A percentile compares a stretch with the other conserved stretches of the same genome.
Conservation (phyloP, 768 basidiomycete genomes). For the Kockovaella imperatae region DNA sequence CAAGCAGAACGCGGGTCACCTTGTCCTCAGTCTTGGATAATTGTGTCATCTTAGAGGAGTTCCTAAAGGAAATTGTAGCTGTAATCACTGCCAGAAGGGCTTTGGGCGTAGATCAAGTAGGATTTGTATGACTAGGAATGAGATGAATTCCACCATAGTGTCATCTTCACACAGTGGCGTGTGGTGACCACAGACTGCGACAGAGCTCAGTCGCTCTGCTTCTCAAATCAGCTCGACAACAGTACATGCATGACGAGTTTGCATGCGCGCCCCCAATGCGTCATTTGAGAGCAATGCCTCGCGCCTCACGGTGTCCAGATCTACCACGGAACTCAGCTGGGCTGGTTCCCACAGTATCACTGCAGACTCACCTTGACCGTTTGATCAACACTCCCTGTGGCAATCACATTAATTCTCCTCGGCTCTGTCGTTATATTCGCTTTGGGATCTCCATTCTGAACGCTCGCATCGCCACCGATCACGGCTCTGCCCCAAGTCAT, state of each 20-base stretch:
- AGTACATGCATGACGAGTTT: too few species aligned
- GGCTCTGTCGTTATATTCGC: constrained; percentile 20
- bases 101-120: constrained; percentile 34
- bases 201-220: too few species aligned
- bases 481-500: constrained; percentile 66
- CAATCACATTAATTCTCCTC: constrained; percentile 49
- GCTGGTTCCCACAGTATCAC: too few species aligned
- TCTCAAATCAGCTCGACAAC: too few species aligned
- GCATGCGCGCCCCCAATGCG: too few species aligned
- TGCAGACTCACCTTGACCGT: constrained; percentile 45
- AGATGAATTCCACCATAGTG: too few species aligned
- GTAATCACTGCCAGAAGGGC: constrained; percentile 27
- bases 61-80: constrained; percentile 65
- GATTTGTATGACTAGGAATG: constrained; percentile 7
- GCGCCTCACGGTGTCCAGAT: too few species aligned
- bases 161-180: too few species aligned
- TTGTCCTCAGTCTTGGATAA: constrained; percentile 84
- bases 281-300: too few species aligned
- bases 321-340: too few species aligned
- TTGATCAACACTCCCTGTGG: constrained; percentile 51
- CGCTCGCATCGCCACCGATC: constrained; percentile 31
- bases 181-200: too few species aligned
- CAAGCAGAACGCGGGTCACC: constrained; percentile 58
- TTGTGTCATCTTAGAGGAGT: constrained; percentile 88
- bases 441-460: constrained; percentile 13